A percentile compares a stretch with the other conserved stretches of the same genome.
Evolutionary conservation across 2,329 filamentous ascomycete genomes (phyloP).

Genomic region (Arachnomyces sp.): DNA sequence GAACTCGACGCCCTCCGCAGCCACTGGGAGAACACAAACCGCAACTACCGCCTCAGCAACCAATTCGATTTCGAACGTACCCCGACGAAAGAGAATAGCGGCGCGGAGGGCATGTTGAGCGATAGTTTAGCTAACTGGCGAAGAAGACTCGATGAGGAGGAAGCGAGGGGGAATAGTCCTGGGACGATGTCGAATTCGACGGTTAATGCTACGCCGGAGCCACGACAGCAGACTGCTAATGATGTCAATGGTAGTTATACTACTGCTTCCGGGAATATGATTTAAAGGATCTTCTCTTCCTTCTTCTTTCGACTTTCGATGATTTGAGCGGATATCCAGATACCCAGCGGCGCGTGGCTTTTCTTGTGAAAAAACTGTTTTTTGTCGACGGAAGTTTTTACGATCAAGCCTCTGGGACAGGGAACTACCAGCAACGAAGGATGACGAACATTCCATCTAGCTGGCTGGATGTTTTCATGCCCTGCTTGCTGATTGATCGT

Average conservation of each 20-base stretch:
- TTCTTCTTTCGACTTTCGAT: no score
- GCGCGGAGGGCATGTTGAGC: conserved; percentile 42
- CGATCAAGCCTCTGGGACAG: neutral
- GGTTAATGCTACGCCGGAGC: conserved; percentile 20
- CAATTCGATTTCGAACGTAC: conserved; percentile 75
- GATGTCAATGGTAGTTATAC: conserved; percentile 7
- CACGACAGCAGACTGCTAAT: conserved; percentile 7
- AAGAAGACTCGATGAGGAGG: conserved; percentile 60
- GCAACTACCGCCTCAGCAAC: conserved; percentile 84
- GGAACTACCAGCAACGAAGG: no score
- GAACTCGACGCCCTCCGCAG: conserved; percentile 84
- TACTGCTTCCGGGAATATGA: conserved; percentile 22
- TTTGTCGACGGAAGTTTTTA: neutral
- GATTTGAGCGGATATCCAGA: conserved; percentile 6
- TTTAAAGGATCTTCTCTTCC: no score
- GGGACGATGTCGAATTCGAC: conserved; percentile 2
- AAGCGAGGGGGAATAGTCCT: conserved; percentile 25
- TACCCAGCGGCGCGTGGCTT: conserved; percentile 7
- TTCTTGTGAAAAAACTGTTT: neutral
- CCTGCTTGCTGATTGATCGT: conserved; percentile 4
- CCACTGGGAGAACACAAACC: conserved; percentile 94
- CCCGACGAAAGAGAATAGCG: conserved; percentile 37
- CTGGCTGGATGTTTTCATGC: neutral
- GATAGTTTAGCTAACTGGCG: conserved; percentile 73
- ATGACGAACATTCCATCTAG: no score